Evolutionary conservation across 306 rosid genomes (phyloP), one percentile per base, ranked within the genome.

Genomic region (Quercus bicolor): DNA sequence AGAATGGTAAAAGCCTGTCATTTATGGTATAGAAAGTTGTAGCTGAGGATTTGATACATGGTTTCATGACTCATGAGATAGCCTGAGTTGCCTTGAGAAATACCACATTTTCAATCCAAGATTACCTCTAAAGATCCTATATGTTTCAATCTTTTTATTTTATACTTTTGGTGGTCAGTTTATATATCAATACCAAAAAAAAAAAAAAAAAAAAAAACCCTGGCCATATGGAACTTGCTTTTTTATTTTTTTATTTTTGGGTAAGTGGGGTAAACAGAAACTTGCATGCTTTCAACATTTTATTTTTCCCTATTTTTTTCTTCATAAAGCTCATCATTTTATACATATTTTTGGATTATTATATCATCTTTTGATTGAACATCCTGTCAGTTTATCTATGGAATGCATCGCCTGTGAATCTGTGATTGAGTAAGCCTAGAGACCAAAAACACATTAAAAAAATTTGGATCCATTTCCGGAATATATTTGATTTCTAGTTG

Each of bases 11-110:
- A 55, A 71, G 68, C 76, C 81, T 72, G 56, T 54, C 79, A 70
- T 80, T 6, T 72, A 55, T 75, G 91, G 85, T 73, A 43, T 31
- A 81, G 77, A 69, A 76, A 73, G 65, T 64, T 78, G 34, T 45
- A 23, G 59, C 75, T 5, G 59, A 48, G 56, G 56, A n/a, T 70
- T 43, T 70, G 71, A 66, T 31, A 33, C 71, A 7, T 14, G 70
- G 48, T 23, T 65, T 65, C 43, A 65, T 33, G 21, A 65, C 34
- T 40, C 45, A 40, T 40, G 45, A 40, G 12, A 62, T 61, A 37
- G 69, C 69, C 43, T 28, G 43, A 33, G 26, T 11, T 31, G 71
- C 71, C 19, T 18, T 33, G 51, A 68, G 26, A 68, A 9, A 28
- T 19, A 28, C 37, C 21, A 4, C 71, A 9, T 31, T 31, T 65